Percentiles rank a stretch among this genome's conserved stretches.
Evolutionary conservation across 179 eudicot species (phyloP).

Genomic region (Corrigiola litoralis): DNA sequence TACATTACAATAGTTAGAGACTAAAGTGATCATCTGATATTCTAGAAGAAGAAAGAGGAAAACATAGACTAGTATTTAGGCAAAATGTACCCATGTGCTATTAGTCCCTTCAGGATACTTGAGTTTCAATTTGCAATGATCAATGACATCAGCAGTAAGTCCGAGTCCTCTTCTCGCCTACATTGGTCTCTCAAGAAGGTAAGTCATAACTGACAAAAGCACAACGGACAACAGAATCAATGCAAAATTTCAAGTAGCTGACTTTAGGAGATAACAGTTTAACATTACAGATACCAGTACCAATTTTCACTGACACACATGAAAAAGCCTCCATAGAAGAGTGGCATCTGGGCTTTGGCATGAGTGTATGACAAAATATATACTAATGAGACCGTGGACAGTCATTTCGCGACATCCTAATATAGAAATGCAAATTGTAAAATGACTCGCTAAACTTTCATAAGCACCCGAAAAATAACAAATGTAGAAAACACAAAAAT

Average conservation of each 20-base stretch:
- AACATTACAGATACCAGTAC: not conserved
- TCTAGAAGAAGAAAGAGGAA: not conserved
- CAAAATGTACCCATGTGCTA: slow-evolving; percentile 78
- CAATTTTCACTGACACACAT: not conserved
- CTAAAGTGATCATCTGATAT: not conserved
- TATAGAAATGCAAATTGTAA: too few species aligned
- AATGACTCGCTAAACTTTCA: not conserved
- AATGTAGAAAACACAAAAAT: too few species aligned
- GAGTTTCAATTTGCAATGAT: slow-evolving; percentile 88
- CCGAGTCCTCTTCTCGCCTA: slow-evolving; percentile 97
- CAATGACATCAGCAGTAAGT: slow-evolving; percentile 77
- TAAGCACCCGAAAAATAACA: not conserved
- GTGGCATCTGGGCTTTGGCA: not conserved
- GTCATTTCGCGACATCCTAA: not conserved
- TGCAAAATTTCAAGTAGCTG: not conserved
- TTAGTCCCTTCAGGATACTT: slow-evolving; percentile 89
- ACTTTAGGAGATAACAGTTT: not conserved
- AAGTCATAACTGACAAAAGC: slow-evolving; percentile 2
- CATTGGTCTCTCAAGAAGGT: slow-evolving; percentile 13
- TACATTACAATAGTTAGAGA: not conserved
- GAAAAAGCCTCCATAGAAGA: not conserved
- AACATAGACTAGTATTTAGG: not conserved
- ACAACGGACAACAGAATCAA: not conserved
- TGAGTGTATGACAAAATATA: too few species aligned
- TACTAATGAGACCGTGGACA: not conserved